Conservation (phyloP, 345 rosid species). For the Salix arbutifolia region DNA sequence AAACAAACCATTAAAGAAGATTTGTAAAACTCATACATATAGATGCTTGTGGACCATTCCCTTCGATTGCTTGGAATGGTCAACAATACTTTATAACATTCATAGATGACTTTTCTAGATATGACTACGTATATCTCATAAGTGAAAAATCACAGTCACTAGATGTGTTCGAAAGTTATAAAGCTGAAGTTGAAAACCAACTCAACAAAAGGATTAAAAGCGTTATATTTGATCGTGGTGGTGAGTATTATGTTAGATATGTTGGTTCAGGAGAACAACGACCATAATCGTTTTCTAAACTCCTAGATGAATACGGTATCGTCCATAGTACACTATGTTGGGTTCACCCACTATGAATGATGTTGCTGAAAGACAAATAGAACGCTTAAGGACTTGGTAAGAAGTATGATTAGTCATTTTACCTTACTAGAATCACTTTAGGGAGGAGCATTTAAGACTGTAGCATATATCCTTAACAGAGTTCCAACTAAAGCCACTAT, state of each 20-base stretch:
- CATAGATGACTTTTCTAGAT: no score
- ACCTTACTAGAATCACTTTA: neutral
- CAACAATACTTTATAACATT: neutral
- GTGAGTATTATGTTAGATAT: neutral
- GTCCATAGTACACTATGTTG: neutral
- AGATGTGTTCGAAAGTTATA: neutral
- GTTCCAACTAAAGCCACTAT: neutral
- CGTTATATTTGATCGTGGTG: constrained; percentile 1
- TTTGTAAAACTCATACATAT: neutral
- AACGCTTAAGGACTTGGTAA: neutral
- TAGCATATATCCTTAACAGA: no score
- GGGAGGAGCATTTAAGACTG: neutral
- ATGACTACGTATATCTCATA: no score
- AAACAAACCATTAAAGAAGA: constrained; percentile 1
- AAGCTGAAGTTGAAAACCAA: constrained; percentile 7
- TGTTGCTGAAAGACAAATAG: neutral
- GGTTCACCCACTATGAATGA: neutral
- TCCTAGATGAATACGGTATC: neutral
- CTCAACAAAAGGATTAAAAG: neutral
- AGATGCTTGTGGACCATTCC: neutral
- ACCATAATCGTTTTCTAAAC: neutral
- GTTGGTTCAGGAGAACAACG: neutral
- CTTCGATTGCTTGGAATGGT: constrained; percentile 1
- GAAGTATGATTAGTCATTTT: neutral
- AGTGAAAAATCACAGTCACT: neutral